These are phyloP conservation scores for Fusarium clavum DNA, from an alignment of 2,329 filamentous ascomycete species.

Conservation along the genomic window DNA sequence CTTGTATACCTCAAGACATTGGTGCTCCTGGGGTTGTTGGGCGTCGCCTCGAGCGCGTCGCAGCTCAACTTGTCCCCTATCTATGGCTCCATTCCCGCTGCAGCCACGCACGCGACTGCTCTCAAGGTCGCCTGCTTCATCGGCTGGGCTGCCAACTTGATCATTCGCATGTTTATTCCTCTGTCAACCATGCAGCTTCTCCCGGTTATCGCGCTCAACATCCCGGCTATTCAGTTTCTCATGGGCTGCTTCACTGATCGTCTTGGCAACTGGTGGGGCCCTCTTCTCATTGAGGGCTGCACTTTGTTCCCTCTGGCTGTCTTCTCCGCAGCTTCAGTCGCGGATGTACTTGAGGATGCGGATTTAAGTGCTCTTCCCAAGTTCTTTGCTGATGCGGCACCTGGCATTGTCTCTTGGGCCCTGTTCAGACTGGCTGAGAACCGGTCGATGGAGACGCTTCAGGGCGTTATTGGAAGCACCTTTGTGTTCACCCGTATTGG, in stretches of 20 bases:
- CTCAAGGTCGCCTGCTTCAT: constrained; percentile 74
- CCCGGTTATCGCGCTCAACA: constrained; percentile 79
- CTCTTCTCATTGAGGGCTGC: constrained; percentile 77
- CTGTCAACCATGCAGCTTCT: constrained; percentile 66
- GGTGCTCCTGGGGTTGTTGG: constrained; percentile 54
- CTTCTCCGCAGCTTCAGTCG: constrained; percentile 72
- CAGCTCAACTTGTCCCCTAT: constrained; percentile 84
- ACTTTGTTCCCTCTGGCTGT: constrained; percentile 77
- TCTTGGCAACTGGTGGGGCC: constrained; percentile 78
- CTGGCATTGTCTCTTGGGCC: constrained; percentile 74
- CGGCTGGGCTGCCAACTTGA: constrained; percentile 77
- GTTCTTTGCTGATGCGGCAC: constrained; percentile 70
- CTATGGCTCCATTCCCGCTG: constrained; percentile 85
- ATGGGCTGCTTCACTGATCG: constrained; percentile 74
- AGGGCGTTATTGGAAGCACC: constrained; percentile 68
- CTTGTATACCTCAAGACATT: constrained; percentile 53
- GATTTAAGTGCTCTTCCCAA: constrained; percentile 66
- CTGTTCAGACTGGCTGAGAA: constrained; percentile 68
- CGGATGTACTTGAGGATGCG: constrained; percentile 71
- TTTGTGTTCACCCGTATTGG: constrained; percentile 77
- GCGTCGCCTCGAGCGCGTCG: constrained; percentile 75
- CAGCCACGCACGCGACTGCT: constrained; percentile 75
- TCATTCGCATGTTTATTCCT: constrained; percentile 60
- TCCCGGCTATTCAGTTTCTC: constrained; percentile 78
- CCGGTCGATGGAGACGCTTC: constrained; percentile 54